These are phyloP conservation scores for Daldinia childiae DNA, from an alignment of 495 filamentous ascomycete genomes.

Conservation along the genomic window DNA sequence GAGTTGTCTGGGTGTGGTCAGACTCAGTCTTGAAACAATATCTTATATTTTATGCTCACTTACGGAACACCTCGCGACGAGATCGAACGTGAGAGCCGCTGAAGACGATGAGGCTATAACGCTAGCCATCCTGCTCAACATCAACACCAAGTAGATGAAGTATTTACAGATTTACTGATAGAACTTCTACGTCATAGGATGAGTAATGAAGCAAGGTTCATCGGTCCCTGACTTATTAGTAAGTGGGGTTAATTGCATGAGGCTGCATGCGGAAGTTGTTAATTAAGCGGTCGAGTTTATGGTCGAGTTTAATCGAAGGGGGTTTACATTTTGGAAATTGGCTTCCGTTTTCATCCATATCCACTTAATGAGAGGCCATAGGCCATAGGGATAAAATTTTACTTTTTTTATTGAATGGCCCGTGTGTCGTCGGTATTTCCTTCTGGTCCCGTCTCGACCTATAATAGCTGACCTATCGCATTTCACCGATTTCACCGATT, in stretches of 20 bases:
- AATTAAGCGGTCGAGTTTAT: constrained; percentile 15
- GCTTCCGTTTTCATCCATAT: constrained; percentile 15
- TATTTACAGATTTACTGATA: constrained; percentile 12
- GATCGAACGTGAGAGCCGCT: constrained; percentile 79
- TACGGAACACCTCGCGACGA: constrained; percentile 85
- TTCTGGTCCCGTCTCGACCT: no score
- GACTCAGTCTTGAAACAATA: neutral
- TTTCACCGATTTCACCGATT: constrained; percentile 9
- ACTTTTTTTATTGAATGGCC: constrained; percentile 19
- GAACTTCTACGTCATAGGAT: constrained; percentile 34
- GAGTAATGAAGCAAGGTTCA: constrained; percentile 15
- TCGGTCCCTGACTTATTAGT: constrained; percentile 13
- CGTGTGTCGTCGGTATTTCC: no score
- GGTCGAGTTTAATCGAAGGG: no score
- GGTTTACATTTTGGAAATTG: constrained; percentile 9
- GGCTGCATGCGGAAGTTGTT: constrained; percentile 28
- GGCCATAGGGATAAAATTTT: neutral
- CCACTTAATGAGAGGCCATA: constrained; percentile 5
- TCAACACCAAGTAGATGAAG: constrained; percentile 29
- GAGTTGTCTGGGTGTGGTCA: constrained; percentile 74
- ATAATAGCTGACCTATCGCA: constrained; percentile 1
- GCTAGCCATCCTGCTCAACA: constrained; percentile 57
- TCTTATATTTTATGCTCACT: constrained; percentile 39
- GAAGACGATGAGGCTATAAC: constrained; percentile 55
- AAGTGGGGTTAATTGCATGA: constrained; percentile 35